Evolutionary conservation across 164 flowering plant species (phyloP).

Genomic region (Tinospora cordifolia): DNA sequence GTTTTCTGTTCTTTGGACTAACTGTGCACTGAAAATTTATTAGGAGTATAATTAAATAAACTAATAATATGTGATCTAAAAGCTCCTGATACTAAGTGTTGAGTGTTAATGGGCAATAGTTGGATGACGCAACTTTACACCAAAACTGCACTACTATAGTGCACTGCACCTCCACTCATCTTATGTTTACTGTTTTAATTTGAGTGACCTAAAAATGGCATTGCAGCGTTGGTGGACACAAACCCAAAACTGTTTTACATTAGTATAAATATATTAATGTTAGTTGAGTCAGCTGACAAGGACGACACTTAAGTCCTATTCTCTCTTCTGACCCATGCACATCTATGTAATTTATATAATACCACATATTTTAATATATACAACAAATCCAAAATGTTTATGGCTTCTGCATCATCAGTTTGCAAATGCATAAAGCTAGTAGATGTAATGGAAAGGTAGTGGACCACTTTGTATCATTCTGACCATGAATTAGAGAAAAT

Average conservation of each 20-base stretch:
- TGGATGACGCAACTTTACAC: slow-evolving; percentile 2
- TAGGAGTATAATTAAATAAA: neutral
- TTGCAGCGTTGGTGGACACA: neutral
- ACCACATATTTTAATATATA: too few species aligned
- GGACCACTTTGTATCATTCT: too few species aligned
- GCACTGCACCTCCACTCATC: neutral
- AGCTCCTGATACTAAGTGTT: neutral
- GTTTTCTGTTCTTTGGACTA: too few species aligned
- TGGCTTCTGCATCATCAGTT: too few species aligned
- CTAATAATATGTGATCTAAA: neutral
- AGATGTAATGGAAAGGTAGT: too few species aligned
- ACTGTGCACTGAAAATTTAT: neutral
- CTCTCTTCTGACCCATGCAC: neutral
- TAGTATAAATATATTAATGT: neutral
- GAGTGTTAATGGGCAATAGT: slow-evolving; percentile 4
- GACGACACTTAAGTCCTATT: neutral
- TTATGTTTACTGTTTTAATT: neutral
- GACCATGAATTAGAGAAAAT: too few species aligned
- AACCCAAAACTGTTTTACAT: neutral
- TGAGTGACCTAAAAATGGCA: neutral
- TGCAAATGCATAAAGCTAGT: too few species aligned
- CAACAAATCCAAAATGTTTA: too few species aligned
- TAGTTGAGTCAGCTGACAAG: neutral
- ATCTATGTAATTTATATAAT: too few species aligned
- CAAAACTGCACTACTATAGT: slow-evolving; percentile 2